Evolutionary conservation across 177 flowering plant genomes (phyloP), one percentile per base, ranked within the genome.

Genomic region (Vitis hybrid): DNA sequence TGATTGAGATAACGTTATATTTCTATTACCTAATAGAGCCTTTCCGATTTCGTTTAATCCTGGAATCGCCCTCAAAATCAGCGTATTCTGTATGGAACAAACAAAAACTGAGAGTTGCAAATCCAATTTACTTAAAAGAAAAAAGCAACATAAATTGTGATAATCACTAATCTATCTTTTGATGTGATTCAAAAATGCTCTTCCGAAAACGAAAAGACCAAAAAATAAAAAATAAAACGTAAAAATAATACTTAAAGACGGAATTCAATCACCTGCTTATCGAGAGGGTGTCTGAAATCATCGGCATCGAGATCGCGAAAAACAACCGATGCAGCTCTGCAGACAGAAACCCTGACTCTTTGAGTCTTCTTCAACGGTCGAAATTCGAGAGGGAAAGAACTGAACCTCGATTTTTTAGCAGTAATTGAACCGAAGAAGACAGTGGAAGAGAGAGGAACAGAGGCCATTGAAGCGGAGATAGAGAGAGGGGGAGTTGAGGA

Each of bases 281-380:
- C 97, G 33, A 94, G 97, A n/a, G 97, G 97, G 73, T 94, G 97
- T 31, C 97, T 83, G 69, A 94, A 89, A 75, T 94, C 97, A 77
- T 94, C 97, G 15, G 99, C 98, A 51, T 91, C 91, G 45, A 94
- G 94, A 70, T 89, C 72, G 31, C 89, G 90, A 68, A 90, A 90
- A 50, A 79, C 87, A 56, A 89, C 80, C 18, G 84, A 50, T 39
- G 83, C 74, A 64, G 89, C 89, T 76, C 79, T 78, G 76, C 86
- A 83, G 62, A 78, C 76, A 29, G 78, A 70, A 68, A 62, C 33
- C 67, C 73, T 72, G 53, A 61, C 12, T 62, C 78, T 45, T 13
- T 66, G 69, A n/a, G 39, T 69, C 70, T 69, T 77, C 72, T 53
- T 70, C 45, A 31, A 11, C 49, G 63, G 2, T 3, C 65, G 48